Base-by-base conservation (phyloP, 108 stramenopile genomes). In the Cylindrotheca fusiformis region DNA sequence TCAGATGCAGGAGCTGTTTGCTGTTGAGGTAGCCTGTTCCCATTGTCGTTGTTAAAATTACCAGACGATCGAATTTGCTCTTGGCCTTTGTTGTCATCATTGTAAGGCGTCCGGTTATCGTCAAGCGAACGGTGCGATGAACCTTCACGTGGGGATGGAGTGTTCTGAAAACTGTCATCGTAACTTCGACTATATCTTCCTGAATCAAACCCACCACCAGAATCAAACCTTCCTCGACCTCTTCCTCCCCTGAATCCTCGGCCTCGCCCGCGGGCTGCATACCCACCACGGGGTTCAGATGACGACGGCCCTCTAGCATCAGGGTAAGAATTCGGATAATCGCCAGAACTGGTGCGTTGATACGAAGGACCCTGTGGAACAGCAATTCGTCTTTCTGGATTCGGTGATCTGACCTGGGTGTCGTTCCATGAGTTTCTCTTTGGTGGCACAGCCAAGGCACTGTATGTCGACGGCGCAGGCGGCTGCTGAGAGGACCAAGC, bases 141-240 rank as follows among this genome's bases (percentile, higher is more conserved):
- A 41, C 14, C 36, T 6, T 41, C 14, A 10, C 36, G 36, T 14
- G 36, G 36, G 14, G 36, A 6, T 10, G 14, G 36, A 41, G 6
- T 14, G 6, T 41, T 41, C 10, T 14, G 36, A 41, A 41, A 41
- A 41, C 14, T 6, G 14, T 41, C 36, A 41, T 14, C 14, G 36
- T 10, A 41, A 14, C 10, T 41, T 10, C 36, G 36, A 14, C 14
- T 41, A 14, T 10, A 41, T 14, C 36, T 41, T 41, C 36, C 36
- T 10, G 6, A 6, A 41, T 41, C 36, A 14, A 41, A 41, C 14
- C 24, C 21, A 4, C 30, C 48, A 57, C 67, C 67, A 62, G 22
- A 45, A 8, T 66, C 65, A 29, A 23, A 22, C 48, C 69, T 24
- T 48, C 60, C 60, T 49, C 60, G 17, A 2, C 61, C 61, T 48